A percentile compares a stretch with the other conserved stretches of the same genome.
These are phyloP conservation scores for Plenodomus tracheiphilus DNA, from an alignment of 2,329 filamentous ascomycete genomes.

Conservation along the genomic window DNA sequence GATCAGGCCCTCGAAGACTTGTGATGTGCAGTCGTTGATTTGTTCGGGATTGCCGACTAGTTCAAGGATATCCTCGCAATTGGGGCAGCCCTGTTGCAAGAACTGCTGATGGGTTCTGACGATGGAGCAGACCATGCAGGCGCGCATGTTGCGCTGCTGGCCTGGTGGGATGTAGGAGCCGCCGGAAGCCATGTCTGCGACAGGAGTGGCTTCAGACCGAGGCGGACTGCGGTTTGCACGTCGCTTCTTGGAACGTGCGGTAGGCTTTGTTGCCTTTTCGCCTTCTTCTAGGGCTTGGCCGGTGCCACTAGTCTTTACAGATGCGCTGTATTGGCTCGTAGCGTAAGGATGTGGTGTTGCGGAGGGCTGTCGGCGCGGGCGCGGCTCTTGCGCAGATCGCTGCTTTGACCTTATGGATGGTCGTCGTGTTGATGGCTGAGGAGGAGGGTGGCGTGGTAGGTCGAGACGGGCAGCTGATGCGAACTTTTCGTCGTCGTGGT, in stretches of 20 bases:
- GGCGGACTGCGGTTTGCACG: neutral
- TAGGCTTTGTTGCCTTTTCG: neutral
- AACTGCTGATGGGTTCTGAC: constrained; percentile 85
- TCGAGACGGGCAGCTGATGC: neutral
- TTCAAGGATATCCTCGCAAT: constrained; percentile 91
- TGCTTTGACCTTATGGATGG: neutral
- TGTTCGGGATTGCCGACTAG: constrained; percentile 77
- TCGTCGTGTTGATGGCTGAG: neutral
- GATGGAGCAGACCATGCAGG: constrained; percentile 98
- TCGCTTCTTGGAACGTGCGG: constrained; percentile 1
- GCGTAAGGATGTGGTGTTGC: constrained; percentile 1
- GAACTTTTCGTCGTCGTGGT: constrained; percentile 1
- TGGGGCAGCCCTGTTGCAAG: constrained; percentile 84
- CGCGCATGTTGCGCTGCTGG: constrained; percentile 85
- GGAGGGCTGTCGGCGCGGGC: neutral
- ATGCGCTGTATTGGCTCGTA: constrained; percentile 1
- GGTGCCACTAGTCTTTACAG: neutral
- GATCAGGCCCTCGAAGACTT: constrained; percentile 93
- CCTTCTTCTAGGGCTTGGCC: neutral
- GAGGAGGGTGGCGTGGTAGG: neutral
- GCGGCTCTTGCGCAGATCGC: neutral
- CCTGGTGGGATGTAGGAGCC: constrained; percentile 70
- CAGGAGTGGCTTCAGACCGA: constrained; percentile 3
- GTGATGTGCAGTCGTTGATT: constrained; percentile 90
- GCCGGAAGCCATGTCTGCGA: constrained; percentile 36